Base-by-base conservation (phyloP, 2,329 filamentous ascomycete species). In the Fusarium musae region DNA sequence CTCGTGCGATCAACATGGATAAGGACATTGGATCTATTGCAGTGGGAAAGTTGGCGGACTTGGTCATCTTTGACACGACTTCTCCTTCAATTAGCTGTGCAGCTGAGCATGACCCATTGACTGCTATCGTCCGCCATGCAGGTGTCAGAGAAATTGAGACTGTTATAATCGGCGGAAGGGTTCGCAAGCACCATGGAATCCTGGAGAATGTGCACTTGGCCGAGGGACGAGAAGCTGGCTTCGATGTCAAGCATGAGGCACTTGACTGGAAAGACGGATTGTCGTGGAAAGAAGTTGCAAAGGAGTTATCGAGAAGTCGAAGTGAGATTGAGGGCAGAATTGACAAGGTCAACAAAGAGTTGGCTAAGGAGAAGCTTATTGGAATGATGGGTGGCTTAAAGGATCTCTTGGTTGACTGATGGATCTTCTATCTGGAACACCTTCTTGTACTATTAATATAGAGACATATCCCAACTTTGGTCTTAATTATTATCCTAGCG, bases 1-100 rank as follows among this genome's bases (percentile, higher is more conserved):
- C 64, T 13, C 64, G 63, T 17, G 64, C 63, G 8, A 37, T 47
- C 6, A 46, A 26, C 0, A 67, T 67, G 63, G 63, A 61, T 3
- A 37, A 47, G 0, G 53, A 67, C 1, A 67, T 67, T 5, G 63
- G 64, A 3, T 67, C 63, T 6, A 47, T 67, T 12, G 23, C 46
- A 3, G 46, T 67, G 0, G 64, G 64, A 0, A 67, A 67, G 19
- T 26, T 67, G 7, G 64, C 64, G 0, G 64, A 67, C 10, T 3
- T 67, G 2, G 30, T 61, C 0, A 47, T 67, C 6, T 67, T 67
- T 1, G 53, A 67, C 15, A 37, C 64, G 3, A 32, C 10, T 28
- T 67, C 63, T 21, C 53, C 64, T 19, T 67, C 63, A 0, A 23
- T 67, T 4, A 49, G 36, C 4, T 67, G 63, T 15, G 63, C 64